Evolutionary conservation across 768 basidiomycete species (phyloP).

Genomic region (Agaricus blazei): DNA sequence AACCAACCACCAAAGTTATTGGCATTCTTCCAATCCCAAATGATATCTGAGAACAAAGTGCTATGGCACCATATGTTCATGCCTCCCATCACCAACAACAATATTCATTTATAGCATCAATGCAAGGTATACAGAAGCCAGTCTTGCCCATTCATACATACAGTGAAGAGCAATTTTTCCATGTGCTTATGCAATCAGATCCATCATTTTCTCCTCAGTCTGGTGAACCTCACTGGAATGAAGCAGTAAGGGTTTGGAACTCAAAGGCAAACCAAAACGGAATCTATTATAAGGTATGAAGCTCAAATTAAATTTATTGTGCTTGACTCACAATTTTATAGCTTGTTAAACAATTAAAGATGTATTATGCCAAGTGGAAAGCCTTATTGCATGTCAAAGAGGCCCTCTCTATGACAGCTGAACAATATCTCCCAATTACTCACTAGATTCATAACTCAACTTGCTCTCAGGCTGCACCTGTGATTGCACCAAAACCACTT

Average conservation of each 20-base stretch:
- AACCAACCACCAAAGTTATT: not conserved
- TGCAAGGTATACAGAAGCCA: not conserved
- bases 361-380: not conserved
- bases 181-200: not conserved
- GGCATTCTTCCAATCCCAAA: not conserved
- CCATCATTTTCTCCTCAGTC: not conserved
- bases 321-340: not conserved
- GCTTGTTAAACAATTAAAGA: not conserved
- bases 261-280: not conserved
- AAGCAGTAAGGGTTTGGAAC: not conserved
- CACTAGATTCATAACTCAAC: not conserved
- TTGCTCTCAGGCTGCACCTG: not conserved
- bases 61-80: not conserved
- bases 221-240: not conserved
- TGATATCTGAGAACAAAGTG: not conserved
- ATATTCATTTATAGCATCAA: not conserved
- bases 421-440: not conserved
- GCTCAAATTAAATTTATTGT: not conserved
- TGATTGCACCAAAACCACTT: not conserved
- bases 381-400: not conserved
- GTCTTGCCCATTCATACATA: not conserved
- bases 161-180: not conserved
- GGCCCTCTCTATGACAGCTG: not conserved
- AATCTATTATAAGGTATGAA: not conserved
- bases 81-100: not conserved